Evolutionary conservation across 1,284 basidiomycete genomes (phyloP), one percentile per base, ranked within the genome.

Genomic region (Boletus holoroseus): DNA sequence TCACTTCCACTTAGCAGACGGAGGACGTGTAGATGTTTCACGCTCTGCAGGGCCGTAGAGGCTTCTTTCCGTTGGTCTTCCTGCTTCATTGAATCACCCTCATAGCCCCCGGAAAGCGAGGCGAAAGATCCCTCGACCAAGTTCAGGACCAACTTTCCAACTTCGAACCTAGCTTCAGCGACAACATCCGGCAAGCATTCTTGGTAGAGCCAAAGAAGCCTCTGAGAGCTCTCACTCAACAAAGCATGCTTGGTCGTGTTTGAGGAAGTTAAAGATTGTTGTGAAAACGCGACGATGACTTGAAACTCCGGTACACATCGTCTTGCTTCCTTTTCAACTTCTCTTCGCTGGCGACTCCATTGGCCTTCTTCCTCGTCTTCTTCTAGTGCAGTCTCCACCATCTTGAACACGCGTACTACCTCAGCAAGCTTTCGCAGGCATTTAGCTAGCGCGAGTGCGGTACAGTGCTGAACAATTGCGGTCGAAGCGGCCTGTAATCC

Each of bases 131-230:
- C 63, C 8, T 68, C 59, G 7, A 48, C 56, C 41, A 78, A 74
- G 46, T 74, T 81, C 44, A 76, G 73, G 18, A 94, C 70, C 27
- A 94, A 67, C 62, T 91, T 91, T 12, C 91, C 91, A 16, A 87
- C 80, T 65, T 97, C 94, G 62, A 94, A 94, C 41, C 83, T 77
- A 7, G 82, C 81, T 64, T 94, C 93, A 0, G 81, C 79, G 0
- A 88, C 82, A 4, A 90, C 70, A 5, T 77, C 75, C 0, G 91
- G 89, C 12, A 96, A 69, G 41, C 81, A 84, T 22, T 75, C 75
- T 60, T 94, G 87, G 67, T 95, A 96, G 30, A 95, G 75, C 75
- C 86, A 88, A 47, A 96, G 71, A 44, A 96, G 68, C 18, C 93
- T 72, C 55, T 94, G 81, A 0, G 90, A 81, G 22, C 78, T 79